Conservation (phyloP, 805 yeast species). For the Cyberlindnera galapagoensis region DNA sequence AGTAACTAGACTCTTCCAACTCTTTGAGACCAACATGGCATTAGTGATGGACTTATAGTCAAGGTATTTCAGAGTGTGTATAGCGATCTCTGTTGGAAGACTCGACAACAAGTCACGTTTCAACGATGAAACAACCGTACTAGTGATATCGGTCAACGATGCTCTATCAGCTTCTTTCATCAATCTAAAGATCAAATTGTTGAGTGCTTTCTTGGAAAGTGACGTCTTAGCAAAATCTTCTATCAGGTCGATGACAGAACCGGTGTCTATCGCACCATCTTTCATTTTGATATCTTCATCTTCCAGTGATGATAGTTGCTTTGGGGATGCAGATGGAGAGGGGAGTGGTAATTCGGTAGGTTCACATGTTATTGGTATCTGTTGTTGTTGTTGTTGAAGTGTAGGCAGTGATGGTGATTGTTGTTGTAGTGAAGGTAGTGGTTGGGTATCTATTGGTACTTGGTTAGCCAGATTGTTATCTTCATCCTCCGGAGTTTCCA, state of each 20-base stretch:
- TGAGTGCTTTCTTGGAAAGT: constrained; percentile 40
- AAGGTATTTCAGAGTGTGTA: constrained; percentile 56
- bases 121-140: constrained; percentile 46
- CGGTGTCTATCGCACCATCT: constrained; percentile 6
- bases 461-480: constrained; percentile 20
- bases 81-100: constrained; percentile 71
- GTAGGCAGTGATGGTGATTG: background rate
- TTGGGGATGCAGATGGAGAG: constrained; percentile 61
- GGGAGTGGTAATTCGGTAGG: constrained; percentile 50
- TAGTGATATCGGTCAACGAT: constrained; percentile 54
- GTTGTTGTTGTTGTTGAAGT: constrained; percentile 1
- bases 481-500: constrained; percentile 9
- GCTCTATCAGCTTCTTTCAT: constrained; percentile 53
- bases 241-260: constrained; percentile 8
- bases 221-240: constrained; percentile 11
- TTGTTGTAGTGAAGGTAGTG: background rate
- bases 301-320: constrained; percentile 25
- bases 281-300: constrained; percentile 7
- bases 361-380: constrained; percentile 4
- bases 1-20: constrained; percentile 65
- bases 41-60: constrained; percentile 57
- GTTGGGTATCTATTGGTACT: constrained; percentile 3
- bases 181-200: constrained; percentile 45
- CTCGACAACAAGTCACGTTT: constrained; percentile 65
- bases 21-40: constrained; percentile 56